Conservation (phyloP, 306 rosid genomes). For the Psophocarpus tetragonolobus region DNA sequence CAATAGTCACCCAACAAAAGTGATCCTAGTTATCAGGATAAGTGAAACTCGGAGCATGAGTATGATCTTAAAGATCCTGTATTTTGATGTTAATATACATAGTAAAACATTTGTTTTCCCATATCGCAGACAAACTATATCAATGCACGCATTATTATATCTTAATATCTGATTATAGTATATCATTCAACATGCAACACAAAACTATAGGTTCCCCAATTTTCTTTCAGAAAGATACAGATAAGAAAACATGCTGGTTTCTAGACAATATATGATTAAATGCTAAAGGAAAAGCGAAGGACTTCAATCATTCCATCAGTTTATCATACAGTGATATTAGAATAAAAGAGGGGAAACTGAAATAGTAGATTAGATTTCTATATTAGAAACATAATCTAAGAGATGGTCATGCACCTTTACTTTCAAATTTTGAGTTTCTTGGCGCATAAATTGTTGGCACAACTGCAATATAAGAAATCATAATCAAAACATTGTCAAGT, state of each 20-base stretch:
- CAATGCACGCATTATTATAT: neutral
- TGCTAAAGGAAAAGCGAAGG: neutral
- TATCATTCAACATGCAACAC: neutral
- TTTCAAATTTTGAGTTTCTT: conserved; percentile 37
- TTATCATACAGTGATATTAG: neutral
- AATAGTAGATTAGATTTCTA: conserved; percentile 4
- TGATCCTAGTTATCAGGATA: neutral
- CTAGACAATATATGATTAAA: neutral
- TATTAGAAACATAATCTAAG: neutral
- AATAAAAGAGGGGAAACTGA: neutral
- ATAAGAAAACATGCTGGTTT: conserved; percentile 2
- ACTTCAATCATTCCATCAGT: neutral
- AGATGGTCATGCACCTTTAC: conserved; percentile 46
- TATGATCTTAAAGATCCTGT: neutral
- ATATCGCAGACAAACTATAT: neutral
- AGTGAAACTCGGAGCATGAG: conserved; percentile 1
- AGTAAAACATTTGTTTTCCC: neutral
- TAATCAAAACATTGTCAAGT: conserved; percentile 30
- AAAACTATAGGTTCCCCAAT: neutral
- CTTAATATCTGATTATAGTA: neutral
- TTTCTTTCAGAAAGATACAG: neutral
- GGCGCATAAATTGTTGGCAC: conserved; percentile 44
- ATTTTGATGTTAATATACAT: neutral
- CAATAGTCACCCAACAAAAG: neutral
- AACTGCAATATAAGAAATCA: conserved; percentile 53